Evolutionary conservation across 164 flowering plant species (phyloP).

Genomic region (Chimonanthus salicifolius): DNA sequence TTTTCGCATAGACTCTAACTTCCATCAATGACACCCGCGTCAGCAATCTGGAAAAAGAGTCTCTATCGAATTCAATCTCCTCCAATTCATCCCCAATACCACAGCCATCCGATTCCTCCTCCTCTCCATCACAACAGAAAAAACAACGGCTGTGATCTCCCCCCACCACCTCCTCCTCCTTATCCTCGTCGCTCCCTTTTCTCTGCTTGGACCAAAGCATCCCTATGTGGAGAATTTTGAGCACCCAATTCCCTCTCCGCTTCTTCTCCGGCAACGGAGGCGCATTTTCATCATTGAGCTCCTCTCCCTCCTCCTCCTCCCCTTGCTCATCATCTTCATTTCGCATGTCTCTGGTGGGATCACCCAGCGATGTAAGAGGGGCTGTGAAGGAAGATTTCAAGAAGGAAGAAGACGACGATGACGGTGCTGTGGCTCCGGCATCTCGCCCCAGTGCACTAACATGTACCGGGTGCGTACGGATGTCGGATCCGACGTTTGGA

Average conservation of each 20-base stretch:
- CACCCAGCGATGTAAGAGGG: too few species aligned
- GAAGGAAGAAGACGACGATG: too few species aligned
- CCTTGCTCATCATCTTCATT: too few species aligned
- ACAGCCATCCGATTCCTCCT: slow-evolving; percentile 17
- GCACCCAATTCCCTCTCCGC: slow-evolving; percentile 49
- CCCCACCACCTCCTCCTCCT: neutral
- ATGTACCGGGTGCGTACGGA: slow-evolving; percentile 26
- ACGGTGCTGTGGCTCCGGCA: slow-evolving; percentile 8
- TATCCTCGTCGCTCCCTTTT: neutral
- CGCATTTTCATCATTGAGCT: neutral
- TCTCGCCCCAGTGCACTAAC: slow-evolving; percentile 34
- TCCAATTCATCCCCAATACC: slow-evolving; percentile 23
- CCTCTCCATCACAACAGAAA: slow-evolving; percentile 19
- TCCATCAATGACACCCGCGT: slow-evolving; percentile 64
- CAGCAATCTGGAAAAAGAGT: slow-evolving; percentile 74
- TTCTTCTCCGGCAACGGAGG: neutral
- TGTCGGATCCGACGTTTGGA: slow-evolving; percentile 26
- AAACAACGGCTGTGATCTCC: slow-evolving; percentile 7
- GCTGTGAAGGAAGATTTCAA: too few species aligned
- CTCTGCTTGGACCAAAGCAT: slow-evolving; percentile 39
- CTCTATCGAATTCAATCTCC: slow-evolving; percentile 42
- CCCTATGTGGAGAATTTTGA: slow-evolving; percentile 60
- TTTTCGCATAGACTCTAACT: slow-evolving; percentile 64
- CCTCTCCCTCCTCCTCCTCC: slow-evolving; percentile 2
- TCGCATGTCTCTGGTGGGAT: too few species aligned